Evolutionary conservation across 805 yeast genomes (phyloP).

Genomic region (Helenozyma baotianmanensis): DNA sequence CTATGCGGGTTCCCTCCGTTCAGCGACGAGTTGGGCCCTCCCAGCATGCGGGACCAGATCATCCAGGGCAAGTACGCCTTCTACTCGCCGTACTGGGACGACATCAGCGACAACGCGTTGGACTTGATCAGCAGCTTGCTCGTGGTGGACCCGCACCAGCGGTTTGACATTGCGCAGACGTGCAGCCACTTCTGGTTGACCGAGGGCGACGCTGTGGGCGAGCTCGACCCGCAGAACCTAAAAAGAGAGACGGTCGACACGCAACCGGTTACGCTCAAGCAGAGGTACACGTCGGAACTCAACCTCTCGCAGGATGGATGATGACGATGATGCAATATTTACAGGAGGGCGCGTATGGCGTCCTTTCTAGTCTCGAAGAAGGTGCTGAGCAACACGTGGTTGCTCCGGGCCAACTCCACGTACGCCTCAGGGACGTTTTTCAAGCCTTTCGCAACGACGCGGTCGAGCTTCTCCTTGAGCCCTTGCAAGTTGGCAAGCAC

Average conservation of each 20-base stretch:
- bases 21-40: slow-evolving; percentile 78
- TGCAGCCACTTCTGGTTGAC: slow-evolving; percentile 43
- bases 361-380: slow-evolving; percentile 13
- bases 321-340: background rate
- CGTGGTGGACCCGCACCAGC: slow-evolving; percentile 46
- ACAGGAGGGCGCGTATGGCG: background rate
- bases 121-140: slow-evolving; percentile 62
- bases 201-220: slow-evolving; percentile 8
- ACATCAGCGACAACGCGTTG: slow-evolving; percentile 57
- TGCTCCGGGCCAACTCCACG: slow-evolving; percentile 10
- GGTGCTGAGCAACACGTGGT: slow-evolving; percentile 10
- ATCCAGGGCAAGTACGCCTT: slow-evolving; percentile 64
- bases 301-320: slow-evolving; percentile 1
- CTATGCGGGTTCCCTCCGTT: slow-evolving; percentile 84
- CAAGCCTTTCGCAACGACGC: slow-evolving; percentile 6
- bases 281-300: slow-evolving; percentile 14
- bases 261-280: slow-evolving; percentile 15
- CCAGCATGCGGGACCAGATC: slow-evolving; percentile 72
- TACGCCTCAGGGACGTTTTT: slow-evolving; percentile 9
- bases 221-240: background rate
- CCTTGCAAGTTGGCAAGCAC: slow-evolving; percentile 24
- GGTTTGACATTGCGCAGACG: slow-evolving; percentile 39
- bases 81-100: slow-evolving; percentile 78
- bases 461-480: slow-evolving; percentile 14
- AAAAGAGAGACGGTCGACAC: slow-evolving; percentile 3